A percentile compares a stretch with the other conserved stretches of the same genome.
These are phyloP conservation scores for Trichoderma koningii DNA, from an alignment of 2,329 filamentous ascomycete genomes.

Conservation along the genomic window DNA sequence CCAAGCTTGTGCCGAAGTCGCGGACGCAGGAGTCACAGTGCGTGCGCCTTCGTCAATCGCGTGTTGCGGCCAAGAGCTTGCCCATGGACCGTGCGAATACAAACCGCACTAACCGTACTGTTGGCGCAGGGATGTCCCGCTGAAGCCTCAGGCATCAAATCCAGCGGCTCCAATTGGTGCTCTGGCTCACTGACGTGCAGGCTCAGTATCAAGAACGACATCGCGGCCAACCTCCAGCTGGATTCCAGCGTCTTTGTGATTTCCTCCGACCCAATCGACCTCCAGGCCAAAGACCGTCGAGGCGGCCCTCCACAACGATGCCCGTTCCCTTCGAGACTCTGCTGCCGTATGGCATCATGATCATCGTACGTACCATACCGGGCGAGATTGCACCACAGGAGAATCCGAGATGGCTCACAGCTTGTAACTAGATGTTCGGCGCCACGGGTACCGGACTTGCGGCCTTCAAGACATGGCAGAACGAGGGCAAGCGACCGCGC, in stretches of 20 bases:
- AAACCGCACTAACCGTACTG: constrained; percentile 24
- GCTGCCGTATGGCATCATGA: constrained; percentile 66
- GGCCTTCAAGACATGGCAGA: constrained; percentile 58
- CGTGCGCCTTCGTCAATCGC: constrained; percentile 25
- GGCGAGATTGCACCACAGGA: constrained; percentile 3
- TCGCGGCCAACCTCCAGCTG: neutral
- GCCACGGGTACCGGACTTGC: constrained; percentile 60
- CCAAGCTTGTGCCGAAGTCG: constrained; percentile 24
- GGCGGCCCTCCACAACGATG: constrained; percentile 49
- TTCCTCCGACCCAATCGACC: neutral
- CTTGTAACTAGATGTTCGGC: constrained; percentile 60
- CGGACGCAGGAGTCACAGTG: constrained; percentile 29
- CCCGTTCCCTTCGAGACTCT: constrained; percentile 65
- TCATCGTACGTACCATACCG: constrained; percentile 51
- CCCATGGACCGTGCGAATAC: constrained; percentile 11
- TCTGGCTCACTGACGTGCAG: constrained; percentile 20
- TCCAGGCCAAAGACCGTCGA: constrained; percentile 35
- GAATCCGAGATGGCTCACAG: constrained; percentile 32
- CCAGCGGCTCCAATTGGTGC: constrained; percentile 11
- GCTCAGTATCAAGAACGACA: constrained; percentile 21
- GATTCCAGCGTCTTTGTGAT: neutral
- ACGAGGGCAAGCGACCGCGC: constrained; percentile 62
- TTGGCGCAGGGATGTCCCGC: constrained; percentile 8
- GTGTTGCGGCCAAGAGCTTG: neutral
- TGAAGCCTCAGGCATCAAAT: constrained; percentile 33